Base-by-base conservation (phyloP, 2,329 filamentous ascomycete species). In the Aspergillus vadensis region DNA sequence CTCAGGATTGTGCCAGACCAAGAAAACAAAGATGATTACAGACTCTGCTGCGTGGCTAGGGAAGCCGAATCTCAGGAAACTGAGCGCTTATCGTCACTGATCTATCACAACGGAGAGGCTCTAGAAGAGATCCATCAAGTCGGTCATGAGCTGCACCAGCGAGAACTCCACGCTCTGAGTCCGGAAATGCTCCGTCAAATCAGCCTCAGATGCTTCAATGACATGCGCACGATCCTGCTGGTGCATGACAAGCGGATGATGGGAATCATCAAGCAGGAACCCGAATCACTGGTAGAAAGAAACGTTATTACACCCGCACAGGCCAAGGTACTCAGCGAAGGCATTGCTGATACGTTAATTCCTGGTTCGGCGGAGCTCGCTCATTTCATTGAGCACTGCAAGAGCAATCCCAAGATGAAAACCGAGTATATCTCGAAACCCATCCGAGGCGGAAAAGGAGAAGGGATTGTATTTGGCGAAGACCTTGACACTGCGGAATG, bases 171-270 rank as follows among this genome's bases (percentile, higher is more conserved):
- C 8, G 59, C 59, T 2, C 48, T 76, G 1, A 32, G 51, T 3
- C 30, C 55, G 0, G 65, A 70, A 10, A 67, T 75, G 62, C 59
- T 70, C 3, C 69, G 57, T 0, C 67, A 73, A 12, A 36, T 76
- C 7, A 66, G 65, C 3, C 49, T 69, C 4, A 58, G 67, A 5
- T 73, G 72, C 41, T 69, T 73, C 25, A 75, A 76, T 47, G 72
- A 76, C 39, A 65, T 76, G 53, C 68, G 73, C 12, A 71, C 68
- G 2, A 63, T 75, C 0, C 60, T 73, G 6, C 63, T 76, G 2
- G 66, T 68, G 3, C 73, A 75, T 41, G 74, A 76, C 41, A 76
- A 75, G 61, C 38, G 74, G 32, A 72, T 76, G 64, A 62, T 76
- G 3, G 70, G 75, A 4, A 63, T 79, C 38, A 63, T 76, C 25